Evolutionary conservation across 257 asterid species (phyloP).

Genomic region (Petunia axillaris): DNA sequence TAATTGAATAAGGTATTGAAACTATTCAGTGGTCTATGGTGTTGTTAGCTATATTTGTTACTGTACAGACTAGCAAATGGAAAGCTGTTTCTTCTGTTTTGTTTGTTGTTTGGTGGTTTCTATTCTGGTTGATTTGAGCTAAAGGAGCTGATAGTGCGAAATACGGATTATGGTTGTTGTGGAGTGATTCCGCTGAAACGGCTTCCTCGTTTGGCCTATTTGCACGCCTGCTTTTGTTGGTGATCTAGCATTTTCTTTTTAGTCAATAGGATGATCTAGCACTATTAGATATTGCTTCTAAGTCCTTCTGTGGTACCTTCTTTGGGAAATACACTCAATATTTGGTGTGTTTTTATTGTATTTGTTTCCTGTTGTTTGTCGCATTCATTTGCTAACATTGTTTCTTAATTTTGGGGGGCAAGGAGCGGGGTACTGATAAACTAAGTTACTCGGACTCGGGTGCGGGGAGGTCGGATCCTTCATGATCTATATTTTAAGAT

Average conservation of each 20-base stretch:
- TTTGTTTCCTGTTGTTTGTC: not conserved
- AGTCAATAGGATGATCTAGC: not conserved
- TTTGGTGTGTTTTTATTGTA: not conserved
- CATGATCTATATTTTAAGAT: too few species aligned
- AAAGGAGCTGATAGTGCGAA: not conserved
- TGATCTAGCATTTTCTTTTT: too few species aligned
- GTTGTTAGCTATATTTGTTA: not conserved
- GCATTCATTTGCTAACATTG: not conserved
- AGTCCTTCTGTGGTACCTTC: not conserved
- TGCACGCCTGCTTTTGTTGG: not conserved
- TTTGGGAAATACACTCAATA: not conserved
- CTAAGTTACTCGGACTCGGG: too few species aligned
- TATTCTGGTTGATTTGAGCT: not conserved
- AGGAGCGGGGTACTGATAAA: not conserved
- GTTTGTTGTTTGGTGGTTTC: constrained; percentile 5
- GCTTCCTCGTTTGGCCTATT: constrained; percentile 10
- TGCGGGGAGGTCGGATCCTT: too few species aligned
- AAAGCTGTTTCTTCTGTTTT: not conserved
- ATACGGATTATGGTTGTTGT: not conserved
- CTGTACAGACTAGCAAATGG: not conserved
- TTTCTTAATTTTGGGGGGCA: not conserved
- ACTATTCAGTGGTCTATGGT: not conserved
- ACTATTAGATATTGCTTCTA: not conserved
- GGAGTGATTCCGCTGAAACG: not conserved
- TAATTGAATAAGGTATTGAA: not conserved